These are phyloP conservation scores for Chaetoscypha palmicola DNA, from an alignment of 2,329 filamentous ascomycete genomes.

Conservation along the genomic window DNA sequence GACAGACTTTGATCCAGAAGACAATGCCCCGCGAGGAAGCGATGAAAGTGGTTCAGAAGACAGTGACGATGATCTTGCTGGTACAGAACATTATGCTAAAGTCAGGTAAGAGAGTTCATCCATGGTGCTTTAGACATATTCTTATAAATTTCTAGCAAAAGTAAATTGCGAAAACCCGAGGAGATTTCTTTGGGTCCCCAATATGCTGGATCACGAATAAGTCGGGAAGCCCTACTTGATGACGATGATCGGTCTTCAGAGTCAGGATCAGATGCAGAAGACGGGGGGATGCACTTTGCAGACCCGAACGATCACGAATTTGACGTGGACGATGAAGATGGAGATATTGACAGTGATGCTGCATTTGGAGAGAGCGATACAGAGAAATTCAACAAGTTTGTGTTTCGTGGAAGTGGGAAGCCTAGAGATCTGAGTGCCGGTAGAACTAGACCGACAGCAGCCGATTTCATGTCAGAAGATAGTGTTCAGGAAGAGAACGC, in stretches of 20 bases:
- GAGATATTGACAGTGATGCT: slow-evolving; percentile 55
- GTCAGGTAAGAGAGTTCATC: slow-evolving; percentile 51
- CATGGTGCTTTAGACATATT: background rate
- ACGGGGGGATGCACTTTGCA: slow-evolving; percentile 27
- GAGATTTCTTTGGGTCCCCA: slow-evolving; percentile 64
- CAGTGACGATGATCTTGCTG: slow-evolving; percentile 48
- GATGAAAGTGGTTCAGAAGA: slow-evolving; percentile 40
- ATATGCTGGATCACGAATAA: slow-evolving; percentile 73
- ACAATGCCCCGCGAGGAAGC: slow-evolving; percentile 20
- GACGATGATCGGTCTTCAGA: slow-evolving; percentile 42
- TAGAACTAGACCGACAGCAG: slow-evolving; percentile 41
- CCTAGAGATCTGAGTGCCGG: slow-evolving; percentile 33
- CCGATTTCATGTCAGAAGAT: slow-evolving; percentile 48
- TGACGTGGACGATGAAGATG: slow-evolving; percentile 48
- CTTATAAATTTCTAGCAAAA: slow-evolving; percentile 52
- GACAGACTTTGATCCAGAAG: slow-evolving; percentile 35
- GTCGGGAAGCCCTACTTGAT: slow-evolving; percentile 57
- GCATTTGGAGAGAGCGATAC: slow-evolving; percentile 82
- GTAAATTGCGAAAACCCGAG: slow-evolving; percentile 71
- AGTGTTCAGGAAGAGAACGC: slow-evolving; percentile 33
- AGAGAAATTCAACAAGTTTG: slow-evolving; percentile 71
- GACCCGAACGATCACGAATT: slow-evolving; percentile 51
- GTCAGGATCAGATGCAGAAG: slow-evolving; percentile 35
- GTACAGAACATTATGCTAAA: slow-evolving; percentile 78
- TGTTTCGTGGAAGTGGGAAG: slow-evolving; percentile 52